phyloP scores from a whole-genome alignment of 2,329 filamentous ascomycete genomes.

The Ophiostoma novo-ulmi region DNA sequence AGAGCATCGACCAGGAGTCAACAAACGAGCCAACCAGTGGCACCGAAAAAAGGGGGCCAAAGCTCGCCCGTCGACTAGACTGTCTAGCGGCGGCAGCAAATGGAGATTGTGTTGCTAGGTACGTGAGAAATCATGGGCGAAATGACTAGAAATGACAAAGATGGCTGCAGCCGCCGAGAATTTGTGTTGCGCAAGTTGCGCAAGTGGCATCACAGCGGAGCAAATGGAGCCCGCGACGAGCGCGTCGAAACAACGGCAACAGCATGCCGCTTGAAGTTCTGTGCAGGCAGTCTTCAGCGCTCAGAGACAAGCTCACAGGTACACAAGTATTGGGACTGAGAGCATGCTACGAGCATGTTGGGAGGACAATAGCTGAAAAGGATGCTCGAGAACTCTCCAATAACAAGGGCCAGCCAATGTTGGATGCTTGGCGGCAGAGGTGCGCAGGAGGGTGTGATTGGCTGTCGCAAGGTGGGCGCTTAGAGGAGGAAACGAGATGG shows the following conservation, averaged over 20 bases:
- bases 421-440: slow-evolving; percentile 21
- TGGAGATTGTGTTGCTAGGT: background rate
- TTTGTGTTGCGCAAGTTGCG: background rate
- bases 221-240: slow-evolving; percentile 1
- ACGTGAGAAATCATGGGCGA: no score
- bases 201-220: slow-evolving; percentile 12
- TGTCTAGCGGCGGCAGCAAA: slow-evolving; percentile 25
- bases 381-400: background rate
- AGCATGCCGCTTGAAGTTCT: background rate
- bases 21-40: slow-evolving; percentile 5
- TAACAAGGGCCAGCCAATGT: slow-evolving; percentile 8
- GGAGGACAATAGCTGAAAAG: background rate
- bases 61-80: slow-evolving; percentile 24
- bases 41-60: slow-evolving; percentile 14
- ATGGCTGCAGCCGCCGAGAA: slow-evolving; percentile 22
- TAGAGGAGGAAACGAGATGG: slow-evolving; percentile 16
- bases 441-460: slow-evolving; percentile 22
- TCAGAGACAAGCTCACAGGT: background rate
- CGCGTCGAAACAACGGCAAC: background rate
- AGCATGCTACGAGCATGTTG: background rate
- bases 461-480: slow-evolving; percentile 24
- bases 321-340: background rate
- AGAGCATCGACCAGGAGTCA: background rate
- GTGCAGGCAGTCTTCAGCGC: background rate
- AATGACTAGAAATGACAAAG: background rate